phyloP scores from a whole-genome alignment of 768 basidiomycete species.

The Phanerochaete carnosa region DNA sequence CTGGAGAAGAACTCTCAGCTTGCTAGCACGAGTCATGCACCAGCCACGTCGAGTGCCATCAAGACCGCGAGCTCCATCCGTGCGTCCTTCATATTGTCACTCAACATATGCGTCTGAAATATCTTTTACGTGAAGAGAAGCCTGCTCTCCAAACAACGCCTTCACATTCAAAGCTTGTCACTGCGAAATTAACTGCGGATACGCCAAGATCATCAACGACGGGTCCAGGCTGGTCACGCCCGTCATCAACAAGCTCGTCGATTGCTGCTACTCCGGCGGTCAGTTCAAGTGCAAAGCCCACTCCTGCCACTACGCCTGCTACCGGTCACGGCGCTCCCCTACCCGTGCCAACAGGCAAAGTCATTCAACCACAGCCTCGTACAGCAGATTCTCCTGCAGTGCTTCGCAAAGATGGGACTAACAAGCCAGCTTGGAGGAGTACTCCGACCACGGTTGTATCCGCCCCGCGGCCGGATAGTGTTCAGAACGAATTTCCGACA shows the following conservation, averaged over 20 bases:
- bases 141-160: conserved; percentile 50
- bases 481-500: conserved; percentile 84
- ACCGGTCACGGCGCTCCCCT: conserved; percentile 35
- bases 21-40: conserved; percentile 42
- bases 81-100: conserved; percentile 31
- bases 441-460: conserved; percentile 35
- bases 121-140: conserved; percentile 44
- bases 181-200: conserved; percentile 78
- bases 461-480: conserved; percentile 38
- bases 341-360: conserved; percentile 56
- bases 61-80: conserved; percentile 54
- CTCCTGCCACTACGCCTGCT: conserved; percentile 26
- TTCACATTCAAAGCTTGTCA: conserved; percentile 79
- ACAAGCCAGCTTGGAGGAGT: conserved; percentile 74
- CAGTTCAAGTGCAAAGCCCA: conserved; percentile 37
- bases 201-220: conserved; percentile 54
- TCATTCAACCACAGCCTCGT: conserved; percentile 66
- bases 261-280: conserved; percentile 42
- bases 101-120: background rate
- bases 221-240: conserved; percentile 74
- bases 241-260: conserved; percentile 69
- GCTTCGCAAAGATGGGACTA: conserved; percentile 21
- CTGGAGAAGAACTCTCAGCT: conserved; percentile 81
- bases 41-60: conserved; percentile 38
- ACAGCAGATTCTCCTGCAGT: conserved; percentile 28